These are phyloP conservation scores for Uronychia binucleata DNA, from an alignment of 73 alveolate genomes.

Conservation along the genomic window DNA sequence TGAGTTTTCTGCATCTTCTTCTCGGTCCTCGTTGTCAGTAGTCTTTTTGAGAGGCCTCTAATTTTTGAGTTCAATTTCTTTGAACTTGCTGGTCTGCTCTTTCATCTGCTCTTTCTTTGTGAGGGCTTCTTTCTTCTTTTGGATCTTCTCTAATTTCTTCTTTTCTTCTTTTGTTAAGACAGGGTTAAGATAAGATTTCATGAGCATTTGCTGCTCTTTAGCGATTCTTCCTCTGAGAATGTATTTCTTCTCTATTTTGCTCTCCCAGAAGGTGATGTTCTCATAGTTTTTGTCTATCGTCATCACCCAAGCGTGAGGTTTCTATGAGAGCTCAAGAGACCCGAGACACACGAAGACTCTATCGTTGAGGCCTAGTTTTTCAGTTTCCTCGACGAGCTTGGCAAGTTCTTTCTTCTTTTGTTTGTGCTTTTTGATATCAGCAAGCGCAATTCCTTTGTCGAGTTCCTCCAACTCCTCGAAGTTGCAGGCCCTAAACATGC, in stretches of 20 bases:
- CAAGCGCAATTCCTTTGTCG: conserved; percentile 12
- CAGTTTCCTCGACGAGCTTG: conserved; percentile 26
- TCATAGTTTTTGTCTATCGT: conserved; percentile 57
- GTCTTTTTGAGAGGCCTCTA: background rate
- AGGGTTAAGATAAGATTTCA: background rate
- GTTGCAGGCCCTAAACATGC: conserved; percentile 58
- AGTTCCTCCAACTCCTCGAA: conserved; percentile 25
- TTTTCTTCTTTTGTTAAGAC: background rate
- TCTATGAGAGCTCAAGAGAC: conserved; percentile 34
- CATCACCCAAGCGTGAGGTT: conserved; percentile 81
- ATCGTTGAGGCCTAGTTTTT: conserved; percentile 22
- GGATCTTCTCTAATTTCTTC: background rate
- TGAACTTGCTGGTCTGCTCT: background rate
- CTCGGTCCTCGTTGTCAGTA: background rate
- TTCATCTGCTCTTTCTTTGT: background rate
- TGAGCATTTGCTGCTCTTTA: background rate
- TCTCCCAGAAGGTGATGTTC: conserved; percentile 34
- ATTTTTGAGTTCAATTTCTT: background rate
- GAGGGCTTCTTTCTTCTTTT: background rate
- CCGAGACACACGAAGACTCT: conserved; percentile 79
- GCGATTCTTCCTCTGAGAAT: background rate
- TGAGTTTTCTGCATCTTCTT: background rate
- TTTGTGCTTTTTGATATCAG: conserved; percentile 19
- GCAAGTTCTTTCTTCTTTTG: conserved; percentile 14
- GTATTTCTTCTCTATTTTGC: background rate